Base-by-base conservation (phyloP, 257 asterid species). In the Solanum medicagineum region DNA sequence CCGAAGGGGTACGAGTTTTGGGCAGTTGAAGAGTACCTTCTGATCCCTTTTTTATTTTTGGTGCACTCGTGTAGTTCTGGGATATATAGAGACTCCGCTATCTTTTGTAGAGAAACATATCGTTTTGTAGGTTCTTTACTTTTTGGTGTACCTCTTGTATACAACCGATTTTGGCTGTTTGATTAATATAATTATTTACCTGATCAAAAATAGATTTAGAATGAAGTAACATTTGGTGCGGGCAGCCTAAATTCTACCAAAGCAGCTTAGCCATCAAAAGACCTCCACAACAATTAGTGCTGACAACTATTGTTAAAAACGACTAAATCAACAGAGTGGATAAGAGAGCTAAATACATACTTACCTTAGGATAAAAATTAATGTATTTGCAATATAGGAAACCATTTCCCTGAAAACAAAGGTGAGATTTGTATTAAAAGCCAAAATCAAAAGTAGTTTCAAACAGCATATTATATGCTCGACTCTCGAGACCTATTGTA, bases 311-410 rank as follows among this genome's bases (percentile, higher is more conserved):
- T 14, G 45, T 42, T 32, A 74, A 84, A 53, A 32, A 83, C 59
- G 7, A 57, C 4, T 80, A 59, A 40, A 75, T 69, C 62, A 83
- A 69, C 20, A 86, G 2, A 42, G 40, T 79, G 53, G 80, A 53
- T 70, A 66, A 65, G 19, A 86, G 44, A 32, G 69, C 54, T 32
- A 80, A 60, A 49, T 66, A 54, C 55, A 47, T 65, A 80, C 90
- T 89, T 90, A 95, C 99, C 99, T 96, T 85, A 96, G 88, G 89
- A 96, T 95, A 93, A 96, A 96, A 93, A 96, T 95, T 79, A 96
- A 90, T 65, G 99, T 96, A 84, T 96, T 96, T 13, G 99, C 98
- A 86, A 96, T 95, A 85, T 96, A 96, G 17, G 98, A 91, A 86
- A 95, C 97, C 98, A 96, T 95, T 91, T 94, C 99, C 99, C 99